These are phyloP conservation scores for Flaveria brownii DNA, from an alignment of 129 eudicot species.

Conservation along the genomic window DNA sequence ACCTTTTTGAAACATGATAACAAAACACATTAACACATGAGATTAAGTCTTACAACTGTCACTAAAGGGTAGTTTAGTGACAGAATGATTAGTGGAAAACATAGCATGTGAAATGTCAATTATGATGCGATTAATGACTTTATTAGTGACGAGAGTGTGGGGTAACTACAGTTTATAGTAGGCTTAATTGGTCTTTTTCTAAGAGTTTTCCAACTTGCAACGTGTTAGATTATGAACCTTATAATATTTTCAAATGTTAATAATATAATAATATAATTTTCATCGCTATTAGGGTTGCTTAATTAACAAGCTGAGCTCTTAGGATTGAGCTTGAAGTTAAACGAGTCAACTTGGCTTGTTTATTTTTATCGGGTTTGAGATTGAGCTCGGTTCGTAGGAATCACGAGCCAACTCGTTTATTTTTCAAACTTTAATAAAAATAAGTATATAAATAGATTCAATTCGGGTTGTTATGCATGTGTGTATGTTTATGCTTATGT, in stretches of 20 bases:
- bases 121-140: constrained; percentile 36
- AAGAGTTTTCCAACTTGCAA: constrained; percentile 10
- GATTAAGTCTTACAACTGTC: constrained; percentile 5
- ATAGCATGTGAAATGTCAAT: constrained; percentile 45
- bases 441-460: too few relatives aligned
- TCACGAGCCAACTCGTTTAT: too few relatives aligned
- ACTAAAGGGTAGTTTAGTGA: background rate
- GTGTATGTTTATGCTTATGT: too few relatives aligned
- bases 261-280: too few relatives aligned
- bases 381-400: too few relatives aligned
- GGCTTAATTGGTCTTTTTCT: constrained; percentile 23
- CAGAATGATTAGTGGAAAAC: constrained; percentile 16
- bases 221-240: constrained; percentile 11
- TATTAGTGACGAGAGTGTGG: constrained; percentile 41
- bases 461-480: too few relatives aligned
- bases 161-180: constrained; percentile 49
- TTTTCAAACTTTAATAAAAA: too few relatives aligned
- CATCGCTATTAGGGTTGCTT: too few relatives aligned
- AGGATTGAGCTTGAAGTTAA: too few relatives aligned
- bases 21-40: background rate
- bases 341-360: too few relatives aligned
- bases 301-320: too few relatives aligned
- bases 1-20: constrained; percentile 45
- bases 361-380: too few relatives aligned
- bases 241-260: background rate